Evolutionary conservation across 257 asterid species (phyloP).

Genomic region (Coffea canephora): DNA sequence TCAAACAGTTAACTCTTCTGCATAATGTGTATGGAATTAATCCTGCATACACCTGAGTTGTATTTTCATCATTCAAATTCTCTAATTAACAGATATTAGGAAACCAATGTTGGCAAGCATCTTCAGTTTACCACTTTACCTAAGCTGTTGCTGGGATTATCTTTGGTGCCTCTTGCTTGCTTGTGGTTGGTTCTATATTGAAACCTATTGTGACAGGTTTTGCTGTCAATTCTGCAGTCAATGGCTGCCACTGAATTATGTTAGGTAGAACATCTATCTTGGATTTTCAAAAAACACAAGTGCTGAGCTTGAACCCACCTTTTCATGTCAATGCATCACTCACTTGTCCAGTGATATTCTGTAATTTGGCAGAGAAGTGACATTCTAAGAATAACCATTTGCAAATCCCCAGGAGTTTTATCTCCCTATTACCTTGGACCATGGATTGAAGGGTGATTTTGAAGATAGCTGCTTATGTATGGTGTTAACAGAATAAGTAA

Average conservation of each 20-base stretch:
- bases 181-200: neutral
- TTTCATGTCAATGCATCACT: neutral
- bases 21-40: neutral
- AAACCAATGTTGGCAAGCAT: neutral
- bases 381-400: neutral
- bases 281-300: neutral
- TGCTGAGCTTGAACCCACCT: neutral
- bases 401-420: neutral
- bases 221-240: neutral
- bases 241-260: neutral
- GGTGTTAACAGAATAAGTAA: neutral
- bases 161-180: neutral
- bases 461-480: neutral
- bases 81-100: neutral
- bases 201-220: neutral
- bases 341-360: neutral
- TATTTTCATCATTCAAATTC: neutral
- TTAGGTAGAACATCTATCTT: no score
- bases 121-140: neutral
- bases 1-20: neutral
- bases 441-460: no score
- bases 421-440: neutral
- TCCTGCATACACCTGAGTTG: neutral
- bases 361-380: neutral
- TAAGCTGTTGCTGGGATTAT: neutral